Base-by-base conservation (phyloP, 2,329 filamentous ascomycete genomes). In the Zopfia rhizophila region DNA sequence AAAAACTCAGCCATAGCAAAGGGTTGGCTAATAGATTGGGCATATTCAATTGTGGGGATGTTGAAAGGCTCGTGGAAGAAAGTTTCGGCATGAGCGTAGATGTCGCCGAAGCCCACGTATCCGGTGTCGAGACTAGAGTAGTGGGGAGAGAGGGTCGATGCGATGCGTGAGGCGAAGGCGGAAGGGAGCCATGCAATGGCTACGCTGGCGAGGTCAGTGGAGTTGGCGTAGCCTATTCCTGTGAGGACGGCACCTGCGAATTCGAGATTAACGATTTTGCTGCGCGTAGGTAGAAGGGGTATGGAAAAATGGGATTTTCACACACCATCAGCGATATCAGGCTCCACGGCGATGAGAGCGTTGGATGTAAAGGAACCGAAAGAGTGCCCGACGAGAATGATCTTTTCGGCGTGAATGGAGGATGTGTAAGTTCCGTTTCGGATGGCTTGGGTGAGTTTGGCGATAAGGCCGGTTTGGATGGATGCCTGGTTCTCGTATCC, bases 91-190 rank as follows among this genome's bases (percentile, higher is more conserved):
- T 66, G 53, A 16, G 51, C 42, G 45, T 47, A 56, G 14, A 55
- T 54, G 41, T 70, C 63, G 22, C 51, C 55, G 28, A 53, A 57
- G 7, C 45, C 51, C 8, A 64, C 31, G 46, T 67, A 67, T 21
- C 60, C 63, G 25, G 41, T 46, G 38, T 66, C 63, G 35, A 29
- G 38, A n/a, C 35, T 38, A 7, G 31, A 19, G 47, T 49, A 61
- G 25, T 55, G 47, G 6, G 40, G 40, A 7, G 21, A 25, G 24
- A 42, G 33, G 5, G 23, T 16, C 25, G 37, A 38, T 5, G 60
- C 63, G 35, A 63, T 58, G 7, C 59, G 48, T 7, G 42, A 32
- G 21, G 25, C 35, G 19, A 56, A 54, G 14, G 38, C 30, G n/a
- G 51, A 24, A 8, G 42, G 38, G 27, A 45, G 29, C 29, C 17